phyloP scores from a whole-genome alignment of 2,329 filamentous ascomycete species.

The Fusarium austroafricanum region DNA sequence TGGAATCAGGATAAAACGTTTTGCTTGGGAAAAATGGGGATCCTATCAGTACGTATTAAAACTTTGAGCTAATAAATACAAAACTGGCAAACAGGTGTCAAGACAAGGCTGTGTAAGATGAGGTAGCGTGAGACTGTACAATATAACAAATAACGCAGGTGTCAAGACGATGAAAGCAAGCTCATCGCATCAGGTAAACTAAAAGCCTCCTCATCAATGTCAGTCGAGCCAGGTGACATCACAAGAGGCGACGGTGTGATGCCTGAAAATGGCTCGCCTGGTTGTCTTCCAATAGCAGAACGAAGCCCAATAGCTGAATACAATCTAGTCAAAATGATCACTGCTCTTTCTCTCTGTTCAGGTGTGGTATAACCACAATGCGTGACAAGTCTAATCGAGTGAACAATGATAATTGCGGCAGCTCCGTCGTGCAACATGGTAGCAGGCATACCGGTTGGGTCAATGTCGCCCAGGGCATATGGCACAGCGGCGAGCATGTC shows the following conservation, averaged over 20 bases:
- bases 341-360: constrained; percentile 39
- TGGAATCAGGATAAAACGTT: too few relatives aligned
- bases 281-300: constrained; percentile 39
- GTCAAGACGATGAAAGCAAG: constrained; percentile 20
- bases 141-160: too few relatives aligned
- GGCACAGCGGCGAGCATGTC: constrained; percentile 50
- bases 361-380: constrained; percentile 46
- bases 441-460: constrained; percentile 36
- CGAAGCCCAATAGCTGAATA: constrained; percentile 48
- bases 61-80: neutral
- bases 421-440: constrained; percentile 48
- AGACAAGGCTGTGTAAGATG: too few relatives aligned
- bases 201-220: neutral
- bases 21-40: neutral
- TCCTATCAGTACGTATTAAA: neutral
- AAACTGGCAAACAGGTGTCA: constrained; percentile 2
- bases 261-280: neutral
- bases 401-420: constrained; percentile 47
- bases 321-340: constrained; percentile 42
- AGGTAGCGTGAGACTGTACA: too few relatives aligned
- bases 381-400: constrained; percentile 49
- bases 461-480: constrained; percentile 49
- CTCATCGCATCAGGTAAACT: neutral
- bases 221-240: neutral
- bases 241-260: neutral